Percentiles rank a stretch among this genome's conserved stretches.
phyloP scores from a whole-genome alignment of 768 basidiomycete species.

The Collybia nuda region DNA sequence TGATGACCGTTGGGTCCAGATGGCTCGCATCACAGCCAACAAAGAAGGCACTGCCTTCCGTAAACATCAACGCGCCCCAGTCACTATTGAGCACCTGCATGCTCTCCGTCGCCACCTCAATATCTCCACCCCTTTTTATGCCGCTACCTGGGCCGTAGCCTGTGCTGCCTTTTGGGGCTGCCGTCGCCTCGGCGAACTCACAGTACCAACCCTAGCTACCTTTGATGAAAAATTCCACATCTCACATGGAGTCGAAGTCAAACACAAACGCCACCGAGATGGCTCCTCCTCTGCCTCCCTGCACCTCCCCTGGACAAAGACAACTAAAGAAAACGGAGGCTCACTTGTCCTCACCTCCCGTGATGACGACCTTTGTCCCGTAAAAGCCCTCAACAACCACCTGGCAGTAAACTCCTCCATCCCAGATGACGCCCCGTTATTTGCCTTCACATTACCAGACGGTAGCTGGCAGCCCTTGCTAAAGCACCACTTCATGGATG shows the following conservation, averaged over 20 bases:
- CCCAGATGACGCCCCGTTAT: slow-evolving; percentile 11
- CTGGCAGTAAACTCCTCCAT: slow-evolving; percentile 13
- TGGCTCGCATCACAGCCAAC: slow-evolving; percentile 13
- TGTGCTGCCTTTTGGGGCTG: slow-evolving; percentile 35
- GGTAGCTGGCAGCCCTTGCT: no score
- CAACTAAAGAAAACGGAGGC: slow-evolving; percentile 18
- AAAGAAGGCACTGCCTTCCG: not conserved
- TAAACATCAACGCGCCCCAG: slow-evolving; percentile 16
- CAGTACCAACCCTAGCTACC: slow-evolving; percentile 11
- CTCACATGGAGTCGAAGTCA: slow-evolving; percentile 1
- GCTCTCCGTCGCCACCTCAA: slow-evolving; percentile 20
- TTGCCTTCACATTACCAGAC: slow-evolving; percentile 9
- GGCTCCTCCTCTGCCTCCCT: slow-evolving; percentile 11
- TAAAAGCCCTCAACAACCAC: slow-evolving; percentile 18
- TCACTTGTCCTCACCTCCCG: slow-evolving; percentile 11
- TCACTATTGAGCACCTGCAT: slow-evolving; percentile 32
- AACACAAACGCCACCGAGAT: not conserved
- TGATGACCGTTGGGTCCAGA: slow-evolving; percentile 21
- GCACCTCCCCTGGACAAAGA: slow-evolving; percentile 32
- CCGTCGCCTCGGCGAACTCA: slow-evolving; percentile 25
- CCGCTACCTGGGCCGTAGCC: slow-evolving; percentile 35
- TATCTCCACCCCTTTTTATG: slow-evolving; percentile 23
- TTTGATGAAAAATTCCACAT: slow-evolving; percentile 6
- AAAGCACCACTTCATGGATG: no score
- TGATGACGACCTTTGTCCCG: not conserved